phyloP scores from a whole-genome alignment of 139 green algal genomes.

The Volvox africanus region DNA sequence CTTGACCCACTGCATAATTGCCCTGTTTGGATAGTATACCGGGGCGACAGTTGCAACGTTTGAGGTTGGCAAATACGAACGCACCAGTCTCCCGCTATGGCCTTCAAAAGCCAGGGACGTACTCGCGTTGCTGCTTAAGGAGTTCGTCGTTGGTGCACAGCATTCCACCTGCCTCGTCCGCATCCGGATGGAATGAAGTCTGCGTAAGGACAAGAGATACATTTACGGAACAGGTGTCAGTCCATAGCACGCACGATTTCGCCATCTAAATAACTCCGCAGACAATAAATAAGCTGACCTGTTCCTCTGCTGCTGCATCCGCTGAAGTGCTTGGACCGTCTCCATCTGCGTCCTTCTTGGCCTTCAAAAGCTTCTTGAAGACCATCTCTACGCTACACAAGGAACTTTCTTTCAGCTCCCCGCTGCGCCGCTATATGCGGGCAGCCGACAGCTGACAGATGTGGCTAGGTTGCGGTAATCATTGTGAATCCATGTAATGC shows the following conservation, averaged over 20 bases:
- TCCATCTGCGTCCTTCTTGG: slow-evolving; percentile 11
- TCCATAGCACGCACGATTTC: not conserved
- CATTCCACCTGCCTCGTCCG: slow-evolving; percentile 76
- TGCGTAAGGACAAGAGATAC: slow-evolving; percentile 35
- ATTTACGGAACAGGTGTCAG: not conserved
- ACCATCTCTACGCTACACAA: slow-evolving; percentile 1
- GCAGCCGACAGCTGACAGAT: slow-evolving; percentile 12
- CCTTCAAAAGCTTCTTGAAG: slow-evolving; percentile 30
- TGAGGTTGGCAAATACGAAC: not conserved
- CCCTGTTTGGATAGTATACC: slow-evolving; percentile 55
- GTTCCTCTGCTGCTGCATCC: slow-evolving; percentile 2
- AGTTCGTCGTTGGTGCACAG: slow-evolving; percentile 74
- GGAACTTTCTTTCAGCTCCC: not conserved
- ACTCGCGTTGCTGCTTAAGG: slow-evolving; percentile 76
- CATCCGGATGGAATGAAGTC: slow-evolving; percentile 73
- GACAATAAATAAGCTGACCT: not conserved
- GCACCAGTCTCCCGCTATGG: not conserved
- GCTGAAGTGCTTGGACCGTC: not conserved
- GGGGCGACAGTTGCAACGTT: not conserved
- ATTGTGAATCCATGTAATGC: not conserved
- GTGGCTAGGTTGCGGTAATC: not conserved
- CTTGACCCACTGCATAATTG: slow-evolving; percentile 79
- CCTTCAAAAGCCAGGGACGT: slow-evolving; percentile 14
- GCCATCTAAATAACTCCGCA: not conserved
- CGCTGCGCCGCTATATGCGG: slow-evolving; percentile 5